Conservation (phyloP, 2,329 filamentous ascomycete genomes). For the Pestalotiopsis sp. region DNA sequence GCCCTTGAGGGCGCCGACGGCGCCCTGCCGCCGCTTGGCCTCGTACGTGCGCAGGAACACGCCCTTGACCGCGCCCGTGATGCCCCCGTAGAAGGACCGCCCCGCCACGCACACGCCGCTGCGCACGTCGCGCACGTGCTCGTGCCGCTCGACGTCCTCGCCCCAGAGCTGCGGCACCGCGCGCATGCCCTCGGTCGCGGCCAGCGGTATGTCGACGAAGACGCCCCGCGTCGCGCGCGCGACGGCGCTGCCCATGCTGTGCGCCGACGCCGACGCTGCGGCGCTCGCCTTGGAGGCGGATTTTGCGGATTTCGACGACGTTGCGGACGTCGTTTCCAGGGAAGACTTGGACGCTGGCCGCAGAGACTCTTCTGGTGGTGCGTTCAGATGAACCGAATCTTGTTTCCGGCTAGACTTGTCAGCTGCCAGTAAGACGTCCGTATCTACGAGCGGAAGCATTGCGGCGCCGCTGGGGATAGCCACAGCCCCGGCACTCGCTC, state of each 20-base stretch:
- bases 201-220: conserved; percentile 19
- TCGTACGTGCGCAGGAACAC: conserved; percentile 19
- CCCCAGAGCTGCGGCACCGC: conserved; percentile 21
- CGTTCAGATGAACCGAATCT: background rate
- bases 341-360: background rate
- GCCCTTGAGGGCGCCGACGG: conserved; percentile 18
- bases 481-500: conserved; percentile 14
- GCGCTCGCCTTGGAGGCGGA: background rate
- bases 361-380: background rate
- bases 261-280: background rate
- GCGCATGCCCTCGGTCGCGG: conserved; percentile 21
- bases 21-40: conserved; percentile 18
- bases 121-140: conserved; percentile 15
- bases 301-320: background rate
- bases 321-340: background rate
- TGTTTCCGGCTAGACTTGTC: background rate
- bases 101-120: conserved; percentile 20
- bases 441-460: background rate
- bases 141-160: conserved; percentile 16
- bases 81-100: conserved; percentile 16
- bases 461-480: conserved; percentile 16
- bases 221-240: conserved; percentile 7
- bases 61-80: conserved; percentile 18
- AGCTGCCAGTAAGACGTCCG: background rate
- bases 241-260: background rate